A percentile compares a stretch with the other conserved stretches of the same genome.
Evolutionary conservation across 1,139 yeast species (phyloP).

Genomic region (Yamadazyma buinensis): DNA sequence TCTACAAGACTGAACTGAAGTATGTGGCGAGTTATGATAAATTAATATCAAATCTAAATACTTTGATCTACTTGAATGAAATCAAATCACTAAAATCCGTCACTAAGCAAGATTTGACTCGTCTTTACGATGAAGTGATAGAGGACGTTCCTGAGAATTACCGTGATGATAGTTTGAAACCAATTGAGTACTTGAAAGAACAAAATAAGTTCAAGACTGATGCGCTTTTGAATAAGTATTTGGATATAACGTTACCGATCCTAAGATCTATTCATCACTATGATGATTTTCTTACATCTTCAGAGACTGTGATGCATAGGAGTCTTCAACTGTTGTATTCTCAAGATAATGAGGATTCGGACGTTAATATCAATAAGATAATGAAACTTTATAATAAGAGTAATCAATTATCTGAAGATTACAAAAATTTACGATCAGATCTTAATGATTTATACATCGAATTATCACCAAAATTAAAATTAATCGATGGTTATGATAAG

Average conservation of each 20-base stretch:
- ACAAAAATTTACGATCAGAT: conserved; percentile 4
- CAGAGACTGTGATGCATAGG: conserved; percentile 26
- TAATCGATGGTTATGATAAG: conserved; percentile 14
- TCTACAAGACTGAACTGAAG: conserved; percentile 15
- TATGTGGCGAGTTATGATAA: conserved; percentile 20
- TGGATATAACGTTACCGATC: conserved; percentile 28
- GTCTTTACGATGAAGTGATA: too few relatives aligned
- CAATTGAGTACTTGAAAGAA: conserved; percentile 4
- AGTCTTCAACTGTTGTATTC: conserved; percentile 18
- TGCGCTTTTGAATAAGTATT: conserved; percentile 20
- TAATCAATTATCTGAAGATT: conserved; percentile 7
- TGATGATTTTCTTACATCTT: conserved; percentile 22
- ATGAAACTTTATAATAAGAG: conserved; percentile 14
- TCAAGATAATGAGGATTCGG: conserved; percentile 9
- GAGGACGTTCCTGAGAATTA: conserved; percentile 7
- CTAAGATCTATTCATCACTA: conserved; percentile 32
- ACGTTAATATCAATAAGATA: conserved; percentile 15
- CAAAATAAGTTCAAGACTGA: conserved; percentile 24
- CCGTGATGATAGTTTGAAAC: background rate
- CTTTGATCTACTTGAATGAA: conserved; percentile 27
- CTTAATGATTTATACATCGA: conserved; percentile 6
- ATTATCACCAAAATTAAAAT: conserved; percentile 14
- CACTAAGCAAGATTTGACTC: too few relatives aligned
- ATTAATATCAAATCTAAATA: conserved; percentile 23
- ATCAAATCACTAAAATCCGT: conserved; percentile 15